Percentiles rank a stretch among this genome's conserved stretches.
Conservation (phyloP, 768 basidiomycete genomes). For the Auriscalpium vulgare region DNA sequence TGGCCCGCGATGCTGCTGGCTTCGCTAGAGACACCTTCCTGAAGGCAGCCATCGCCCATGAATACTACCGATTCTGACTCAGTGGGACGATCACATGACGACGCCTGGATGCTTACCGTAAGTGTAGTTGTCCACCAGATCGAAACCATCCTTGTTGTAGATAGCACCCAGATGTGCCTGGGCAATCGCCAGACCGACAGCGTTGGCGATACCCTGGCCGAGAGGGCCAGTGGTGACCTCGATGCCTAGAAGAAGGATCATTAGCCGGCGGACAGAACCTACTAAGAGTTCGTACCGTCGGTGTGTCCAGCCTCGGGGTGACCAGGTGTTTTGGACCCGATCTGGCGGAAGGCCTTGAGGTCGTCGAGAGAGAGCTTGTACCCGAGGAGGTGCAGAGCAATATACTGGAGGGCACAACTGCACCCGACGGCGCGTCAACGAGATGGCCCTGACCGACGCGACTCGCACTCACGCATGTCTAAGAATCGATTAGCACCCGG, state of each 20-base stretch:
- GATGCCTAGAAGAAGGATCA: slow-evolving; percentile 36
- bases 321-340: slow-evolving; percentile 86
- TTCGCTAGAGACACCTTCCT: slow-evolving; percentile 94
- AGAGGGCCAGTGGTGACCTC: slow-evolving; percentile 96
- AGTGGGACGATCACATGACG: too few species aligned
- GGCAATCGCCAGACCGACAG: slow-evolving; percentile 88
- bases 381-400: slow-evolving; percentile 83
- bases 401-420: slow-evolving; percentile 91
- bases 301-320: slow-evolving; percentile 80
- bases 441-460: background rate
- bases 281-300: slow-evolving; percentile 33
- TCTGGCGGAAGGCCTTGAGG: slow-evolving; percentile 87
- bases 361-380: slow-evolving; percentile 91
- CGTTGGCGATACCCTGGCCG: slow-evolving; percentile 91
- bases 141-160: slow-evolving; percentile 81
- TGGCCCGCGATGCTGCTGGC: slow-evolving; percentile 91
- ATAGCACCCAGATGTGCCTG: slow-evolving; percentile 86
- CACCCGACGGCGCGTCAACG: background rate
- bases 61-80: slow-evolving; percentile 45
- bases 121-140: slow-evolving; percentile 80
- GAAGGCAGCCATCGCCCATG: slow-evolving; percentile 91
- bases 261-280: slow-evolving; percentile 3
- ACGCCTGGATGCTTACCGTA: slow-evolving; percentile 50
- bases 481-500: background rate
- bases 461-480: slow-evolving; percentile 65